Evolutionary conservation across 129 eudicot genomes (phyloP).

Genomic region (Silybum marianum): DNA sequence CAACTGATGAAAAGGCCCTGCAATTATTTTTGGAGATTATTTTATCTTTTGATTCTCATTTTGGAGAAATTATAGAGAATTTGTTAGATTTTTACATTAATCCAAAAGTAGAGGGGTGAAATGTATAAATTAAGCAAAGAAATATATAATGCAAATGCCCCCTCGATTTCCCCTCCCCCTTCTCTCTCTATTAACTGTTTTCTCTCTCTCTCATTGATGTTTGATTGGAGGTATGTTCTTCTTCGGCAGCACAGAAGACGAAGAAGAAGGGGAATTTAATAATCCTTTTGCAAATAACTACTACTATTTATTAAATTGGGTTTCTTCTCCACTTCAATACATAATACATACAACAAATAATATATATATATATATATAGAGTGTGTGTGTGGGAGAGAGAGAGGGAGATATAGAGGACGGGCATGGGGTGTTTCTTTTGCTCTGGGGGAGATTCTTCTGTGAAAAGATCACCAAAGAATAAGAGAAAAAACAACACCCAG

Average conservation of each 20-base stretch:
- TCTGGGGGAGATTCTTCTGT: conserved; percentile 32
- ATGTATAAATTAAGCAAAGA: background rate
- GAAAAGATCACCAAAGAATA: conserved; percentile 30
- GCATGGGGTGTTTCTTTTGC: conserved; percentile 54
- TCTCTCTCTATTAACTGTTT: background rate
- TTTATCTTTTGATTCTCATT: too few species aligned
- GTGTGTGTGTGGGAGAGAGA: background rate
- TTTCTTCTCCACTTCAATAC: background rate
- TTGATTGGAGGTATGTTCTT: background rate
- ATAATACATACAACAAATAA: background rate
- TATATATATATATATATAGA: background rate
- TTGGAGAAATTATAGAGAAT: too few species aligned
- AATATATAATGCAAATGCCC: background rate
- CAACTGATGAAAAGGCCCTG: too few species aligned
- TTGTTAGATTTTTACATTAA: too few species aligned
- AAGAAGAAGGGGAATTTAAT: background rate
- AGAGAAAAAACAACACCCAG: background rate
- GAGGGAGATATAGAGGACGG: background rate
- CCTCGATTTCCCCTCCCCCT: conserved; percentile 8
- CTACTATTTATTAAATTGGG: background rate
- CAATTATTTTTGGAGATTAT: too few species aligned
- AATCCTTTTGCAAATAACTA: background rate
- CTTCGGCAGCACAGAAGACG: conserved; percentile 14
- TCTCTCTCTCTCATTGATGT: background rate
- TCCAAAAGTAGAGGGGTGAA: background rate